phyloP scores from a whole-genome alignment of 768 basidiomycete genomes.

The Candolleomyces aberdarensis region DNA sequence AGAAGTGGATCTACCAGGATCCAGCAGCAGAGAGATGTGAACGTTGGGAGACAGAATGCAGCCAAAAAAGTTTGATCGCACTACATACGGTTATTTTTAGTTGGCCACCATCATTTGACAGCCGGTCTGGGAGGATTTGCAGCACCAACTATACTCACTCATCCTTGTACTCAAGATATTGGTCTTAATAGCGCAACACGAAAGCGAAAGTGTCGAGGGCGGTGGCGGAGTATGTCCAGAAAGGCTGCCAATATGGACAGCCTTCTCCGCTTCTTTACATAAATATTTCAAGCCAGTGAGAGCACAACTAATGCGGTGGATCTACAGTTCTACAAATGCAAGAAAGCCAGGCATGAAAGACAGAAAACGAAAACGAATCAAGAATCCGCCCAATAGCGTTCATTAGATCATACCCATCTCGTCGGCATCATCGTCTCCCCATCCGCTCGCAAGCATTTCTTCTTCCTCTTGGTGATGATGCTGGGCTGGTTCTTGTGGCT shows the following conservation, averaged over 20 bases:
- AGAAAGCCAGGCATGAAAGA: background rate
- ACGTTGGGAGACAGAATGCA: too few relatives aligned
- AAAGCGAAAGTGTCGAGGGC: background rate
- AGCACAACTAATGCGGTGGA: background rate
- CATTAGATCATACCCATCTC: conserved; percentile 67
- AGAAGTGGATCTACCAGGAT: background rate
- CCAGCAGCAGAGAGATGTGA: background rate
- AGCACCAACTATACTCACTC: too few relatives aligned
- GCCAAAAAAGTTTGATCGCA: background rate
- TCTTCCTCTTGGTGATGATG: conserved; percentile 49
- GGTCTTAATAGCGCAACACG: background rate
- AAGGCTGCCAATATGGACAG: background rate
- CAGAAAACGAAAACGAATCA: background rate
- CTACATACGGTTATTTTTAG: too few relatives aligned
- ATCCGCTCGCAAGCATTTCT: conserved; percentile 62
- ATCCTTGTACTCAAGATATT: too few relatives aligned
- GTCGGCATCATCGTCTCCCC: conserved; percentile 69
- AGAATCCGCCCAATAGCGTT: background rate
- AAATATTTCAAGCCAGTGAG: background rate
- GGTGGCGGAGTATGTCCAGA: background rate
- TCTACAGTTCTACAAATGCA: background rate
- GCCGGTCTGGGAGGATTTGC: too few relatives aligned
- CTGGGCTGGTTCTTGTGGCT: conserved; percentile 20
- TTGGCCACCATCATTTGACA: too few relatives aligned
- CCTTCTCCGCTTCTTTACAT: background rate